Conservation (phyloP, 805 yeast species). For the Naumovozyma castellii region DNA sequence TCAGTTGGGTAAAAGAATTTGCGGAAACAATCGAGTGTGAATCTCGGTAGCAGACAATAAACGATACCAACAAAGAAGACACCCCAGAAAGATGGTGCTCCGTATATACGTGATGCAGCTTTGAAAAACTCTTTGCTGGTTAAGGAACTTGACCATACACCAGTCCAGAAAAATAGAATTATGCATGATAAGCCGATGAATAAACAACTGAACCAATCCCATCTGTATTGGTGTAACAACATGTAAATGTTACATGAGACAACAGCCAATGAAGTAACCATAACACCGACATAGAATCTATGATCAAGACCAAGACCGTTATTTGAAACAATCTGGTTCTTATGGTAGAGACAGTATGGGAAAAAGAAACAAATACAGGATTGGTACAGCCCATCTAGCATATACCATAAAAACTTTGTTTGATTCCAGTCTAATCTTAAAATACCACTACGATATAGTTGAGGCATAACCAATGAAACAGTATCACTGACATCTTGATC, state of each 20-base stretch:
- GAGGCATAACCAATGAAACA: conserved; percentile 64
- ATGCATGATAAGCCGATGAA: conserved; percentile 50
- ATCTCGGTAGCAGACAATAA: conserved; percentile 59
- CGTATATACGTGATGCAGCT: conserved; percentile 56
- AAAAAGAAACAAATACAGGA: conserved; percentile 63
- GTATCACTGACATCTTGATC: conserved; percentile 73
- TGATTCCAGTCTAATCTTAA: conserved; percentile 62
- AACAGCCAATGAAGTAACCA: conserved; percentile 58
- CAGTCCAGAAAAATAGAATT: conserved; percentile 66
- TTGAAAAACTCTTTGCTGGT: conserved; percentile 54
- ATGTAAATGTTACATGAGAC: conserved; percentile 59
- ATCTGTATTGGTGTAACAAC: conserved; percentile 57
- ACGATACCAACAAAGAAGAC: conserved; percentile 55
- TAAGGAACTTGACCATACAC: conserved; percentile 57
- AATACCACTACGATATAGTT: conserved; percentile 65
- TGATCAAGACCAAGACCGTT: conserved; percentile 59
- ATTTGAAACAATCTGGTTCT: conserved; percentile 35
- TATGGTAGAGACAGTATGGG: conserved; percentile 50
- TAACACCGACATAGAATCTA: conserved; percentile 61
- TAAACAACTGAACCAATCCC: conserved; percentile 68
- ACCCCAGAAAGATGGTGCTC: conserved; percentile 57
- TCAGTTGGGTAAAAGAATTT: conserved; percentile 53
- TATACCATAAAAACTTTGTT: conserved; percentile 59
- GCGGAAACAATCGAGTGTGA: conserved; percentile 46
- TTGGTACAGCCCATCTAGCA: conserved; percentile 72